Base-by-base conservation (phyloP, 2,329 filamentous ascomycete genomes). In the Trichoderma cornu-damae region DNA sequence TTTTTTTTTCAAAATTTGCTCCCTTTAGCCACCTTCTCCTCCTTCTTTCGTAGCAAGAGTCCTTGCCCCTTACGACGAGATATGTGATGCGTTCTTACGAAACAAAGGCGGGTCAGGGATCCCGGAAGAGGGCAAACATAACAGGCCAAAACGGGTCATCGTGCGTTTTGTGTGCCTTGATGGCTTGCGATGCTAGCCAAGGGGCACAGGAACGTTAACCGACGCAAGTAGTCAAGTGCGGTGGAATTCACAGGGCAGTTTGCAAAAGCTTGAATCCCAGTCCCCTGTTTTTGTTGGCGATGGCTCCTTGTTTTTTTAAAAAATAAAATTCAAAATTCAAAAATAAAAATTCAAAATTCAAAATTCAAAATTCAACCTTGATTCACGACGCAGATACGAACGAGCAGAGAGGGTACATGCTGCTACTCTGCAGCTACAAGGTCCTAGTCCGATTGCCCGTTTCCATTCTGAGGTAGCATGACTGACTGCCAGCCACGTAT, bases 161-260 rank as follows among this genome's bases (percentile, higher is more conserved):
- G 34, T 53, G 38, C 24, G 42, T 34, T n/a, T 35, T 11, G 28
- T 44, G 51, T 54, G 42, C 51, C 51, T 55, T 55, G 51, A 55
- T 53, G 50, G 51, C 51, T 55, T 55, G 51, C n/a, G 51, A 55
- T 55, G 51, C 51, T 55, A 55, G 51, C 44, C 51, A 55, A 55
- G 51, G 51, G 51, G 51, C 51, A 55, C 42, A 55, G 51, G 51
- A 55, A 55, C 51, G 51, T 55, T 40, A 55, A 55, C 22, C n/a
- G 51, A 55, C 51, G 51, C 51, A 55, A 55, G 24, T 37, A 53
- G 50, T 44, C 50, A 53, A 53, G 50, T 53, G 50, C 22, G 40
- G 40, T 53, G 51, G 51, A 47, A 55, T 46, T 37, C 32, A 38
- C 44, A 34, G 24, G 32, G 24, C 38, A 53, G 50, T 47, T 6